Conservation (phyloP, 2,329 filamentous ascomycete genomes). For the Tolypocladium paradoxum region DNA sequence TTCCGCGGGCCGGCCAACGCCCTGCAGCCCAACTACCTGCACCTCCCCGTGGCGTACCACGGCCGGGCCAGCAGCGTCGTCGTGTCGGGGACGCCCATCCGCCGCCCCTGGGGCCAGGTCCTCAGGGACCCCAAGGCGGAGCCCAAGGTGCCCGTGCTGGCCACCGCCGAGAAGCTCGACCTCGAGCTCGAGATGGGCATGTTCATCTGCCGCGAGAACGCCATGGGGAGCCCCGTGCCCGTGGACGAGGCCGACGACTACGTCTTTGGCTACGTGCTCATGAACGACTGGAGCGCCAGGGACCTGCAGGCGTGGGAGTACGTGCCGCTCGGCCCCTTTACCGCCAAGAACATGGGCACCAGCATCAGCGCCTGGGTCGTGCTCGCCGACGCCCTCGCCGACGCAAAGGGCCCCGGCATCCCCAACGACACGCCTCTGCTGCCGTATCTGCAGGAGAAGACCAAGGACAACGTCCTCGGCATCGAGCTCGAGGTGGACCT, state of each 20-base stretch:
- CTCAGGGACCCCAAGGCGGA: conserved; percentile 34
- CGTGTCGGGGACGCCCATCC: conserved; percentile 61
- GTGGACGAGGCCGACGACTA: conserved; percentile 57
- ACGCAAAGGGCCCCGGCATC: conserved; percentile 12
- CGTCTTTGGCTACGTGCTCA: conserved; percentile 58
- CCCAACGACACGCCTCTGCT: conserved; percentile 23
- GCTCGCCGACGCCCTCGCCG: conserved; percentile 43
- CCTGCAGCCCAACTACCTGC: conserved; percentile 70
- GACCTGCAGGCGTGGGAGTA: conserved; percentile 55
- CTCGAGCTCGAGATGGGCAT: conserved; percentile 71
- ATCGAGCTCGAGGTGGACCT: conserved; percentile 28
- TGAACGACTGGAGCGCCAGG: conserved; percentile 55
- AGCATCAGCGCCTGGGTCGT: conserved; percentile 53
- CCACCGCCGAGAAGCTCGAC: conserved; percentile 54
- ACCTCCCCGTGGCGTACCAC: conserved; percentile 73
- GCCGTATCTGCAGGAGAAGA: conserved; percentile 44
- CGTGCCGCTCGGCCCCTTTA: conserved; percentile 50
- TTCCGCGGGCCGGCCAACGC: conserved; percentile 66
- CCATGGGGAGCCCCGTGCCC: conserved; percentile 54
- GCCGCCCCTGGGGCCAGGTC: conserved; percentile 65
- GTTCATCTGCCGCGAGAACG: conserved; percentile 57
- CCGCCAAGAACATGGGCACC: conserved; percentile 50
- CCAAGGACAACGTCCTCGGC: conserved; percentile 22
- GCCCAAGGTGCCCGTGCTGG: conserved; percentile 47
- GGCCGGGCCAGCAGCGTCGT: conserved; percentile 68